These are phyloP conservation scores for Nannizziopsis barbatae DNA, from an alignment of 2,329 filamentous ascomycete species.

Conservation along the genomic window DNA sequence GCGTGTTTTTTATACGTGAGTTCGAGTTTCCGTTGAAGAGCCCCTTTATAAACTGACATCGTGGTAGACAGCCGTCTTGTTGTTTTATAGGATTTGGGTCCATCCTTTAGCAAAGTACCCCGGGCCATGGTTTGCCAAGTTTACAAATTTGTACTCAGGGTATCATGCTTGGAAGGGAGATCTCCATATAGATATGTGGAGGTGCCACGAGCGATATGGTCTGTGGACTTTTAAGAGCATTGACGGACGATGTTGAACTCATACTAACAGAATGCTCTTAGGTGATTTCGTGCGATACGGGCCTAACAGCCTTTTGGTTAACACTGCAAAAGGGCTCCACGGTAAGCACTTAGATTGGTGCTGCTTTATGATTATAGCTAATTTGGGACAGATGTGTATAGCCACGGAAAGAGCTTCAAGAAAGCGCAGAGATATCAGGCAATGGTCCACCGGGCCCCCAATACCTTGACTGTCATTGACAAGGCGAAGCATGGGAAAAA, in stretches of 20 bases:
- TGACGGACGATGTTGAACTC: no score
- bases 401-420: constrained; percentile 20
- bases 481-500: constrained; percentile 16
- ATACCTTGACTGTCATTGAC: constrained; percentile 14
- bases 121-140: constrained; percentile 13
- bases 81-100: constrained; percentile 14
- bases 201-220: constrained; percentile 27
- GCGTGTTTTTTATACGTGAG: background rate
- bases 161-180: constrained; percentile 12
- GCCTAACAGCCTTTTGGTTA: constrained; percentile 67
- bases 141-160: constrained; percentile 10
- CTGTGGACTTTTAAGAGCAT: background rate
- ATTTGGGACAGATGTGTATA: constrained; percentile 23
- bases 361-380: background rate
- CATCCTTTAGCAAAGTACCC: constrained; percentile 17
- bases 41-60: background rate
- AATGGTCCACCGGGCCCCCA: constrained; percentile 7
- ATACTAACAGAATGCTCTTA: background rate
- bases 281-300: constrained; percentile 61
- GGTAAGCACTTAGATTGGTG: constrained; percentile 16
- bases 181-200: constrained; percentile 13
- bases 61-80: background rate
- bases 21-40: background rate
- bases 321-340: constrained; percentile 56
- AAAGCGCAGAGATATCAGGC: constrained; percentile 32